Conservation (phyloP, 2,329 filamentous ascomycete species). For the Colletotrichum musicola region DNA sequence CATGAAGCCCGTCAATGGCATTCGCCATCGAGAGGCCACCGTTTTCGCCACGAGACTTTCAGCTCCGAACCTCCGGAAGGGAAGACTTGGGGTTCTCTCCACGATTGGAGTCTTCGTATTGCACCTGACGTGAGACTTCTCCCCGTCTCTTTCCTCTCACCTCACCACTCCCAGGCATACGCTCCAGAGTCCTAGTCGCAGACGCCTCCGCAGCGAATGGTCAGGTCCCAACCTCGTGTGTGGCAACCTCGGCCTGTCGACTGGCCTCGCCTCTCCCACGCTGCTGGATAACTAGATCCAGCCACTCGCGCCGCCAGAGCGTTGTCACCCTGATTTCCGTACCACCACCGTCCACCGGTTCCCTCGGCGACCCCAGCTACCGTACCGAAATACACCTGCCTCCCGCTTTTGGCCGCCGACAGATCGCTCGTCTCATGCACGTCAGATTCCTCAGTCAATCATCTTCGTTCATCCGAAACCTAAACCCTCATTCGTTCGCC, state of each 20-base stretch:
- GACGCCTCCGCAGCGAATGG: not conserved
- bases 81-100: too few relatives aligned
- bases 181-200: too few relatives aligned
- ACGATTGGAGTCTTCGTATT: too few relatives aligned
- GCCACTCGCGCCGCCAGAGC: conserved; percentile 27
- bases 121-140: not conserved
- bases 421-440: conserved; percentile 37
- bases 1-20: not conserved
- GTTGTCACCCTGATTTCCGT: conserved; percentile 21
- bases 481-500: conserved; percentile 19
- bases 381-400: conserved; percentile 6
- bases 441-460: conserved; percentile 33
- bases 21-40: not conserved
- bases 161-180: too few relatives aligned
- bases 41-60: conserved; percentile 5
- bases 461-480: conserved; percentile 11
- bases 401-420: conserved; percentile 33
- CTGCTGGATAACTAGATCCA: conserved; percentile 32
- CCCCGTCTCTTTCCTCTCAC: not conserved
- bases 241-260: conserved; percentile 24
- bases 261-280: conserved; percentile 28
- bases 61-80: too few relatives aligned
- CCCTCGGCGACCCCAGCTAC: not conserved
- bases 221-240: not conserved
- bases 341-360: conserved; percentile 20